These are phyloP conservation scores for Pseudophaeomoniella oleicola DNA, from an alignment of 2,329 filamentous ascomycete genomes.

Conservation along the genomic window DNA sequence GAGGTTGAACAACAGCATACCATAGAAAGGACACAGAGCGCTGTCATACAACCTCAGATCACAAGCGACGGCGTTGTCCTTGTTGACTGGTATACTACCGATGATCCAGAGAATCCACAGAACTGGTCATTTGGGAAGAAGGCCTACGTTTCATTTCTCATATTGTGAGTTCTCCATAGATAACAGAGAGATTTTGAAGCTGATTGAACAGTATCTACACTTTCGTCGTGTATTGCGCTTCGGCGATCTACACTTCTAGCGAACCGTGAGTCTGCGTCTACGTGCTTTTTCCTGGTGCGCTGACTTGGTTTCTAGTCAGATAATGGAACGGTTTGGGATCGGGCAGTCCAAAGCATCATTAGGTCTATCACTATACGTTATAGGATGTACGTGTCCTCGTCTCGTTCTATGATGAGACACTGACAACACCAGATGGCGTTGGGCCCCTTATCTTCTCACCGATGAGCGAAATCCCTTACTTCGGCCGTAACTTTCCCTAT, in stretches of 20 bases:
- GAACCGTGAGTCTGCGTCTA: constrained; percentile 13
- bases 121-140: constrained; percentile 19
- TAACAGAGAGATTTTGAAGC: too few species aligned
- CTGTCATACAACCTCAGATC: constrained; percentile 16
- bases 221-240: constrained; percentile 21
- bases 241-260: constrained; percentile 18
- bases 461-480: constrained; percentile 47
- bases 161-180: constrained; percentile 7
- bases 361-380: constrained; percentile 20
- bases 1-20: constrained; percentile 16
- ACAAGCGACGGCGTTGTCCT: constrained; percentile 21
- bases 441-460: constrained; percentile 43
- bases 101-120: constrained; percentile 39
- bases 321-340: constrained; percentile 16
- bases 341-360: constrained; percentile 15
- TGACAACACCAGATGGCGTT: too few species aligned
- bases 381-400: too few species aligned
- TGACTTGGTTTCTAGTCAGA: too few species aligned
- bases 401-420: too few species aligned
- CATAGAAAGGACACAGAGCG: constrained; percentile 14
- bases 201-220: constrained; percentile 20
- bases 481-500: constrained; percentile 54
- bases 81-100: constrained; percentile 28
- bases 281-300: constrained; percentile 1
- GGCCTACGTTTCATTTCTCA: constrained; percentile 10